Evolutionary conservation across 2,329 filamentous ascomycete species (phyloP), one percentile per base, ranked within the genome.

Genomic region (Venturia oleaginea): DNA sequence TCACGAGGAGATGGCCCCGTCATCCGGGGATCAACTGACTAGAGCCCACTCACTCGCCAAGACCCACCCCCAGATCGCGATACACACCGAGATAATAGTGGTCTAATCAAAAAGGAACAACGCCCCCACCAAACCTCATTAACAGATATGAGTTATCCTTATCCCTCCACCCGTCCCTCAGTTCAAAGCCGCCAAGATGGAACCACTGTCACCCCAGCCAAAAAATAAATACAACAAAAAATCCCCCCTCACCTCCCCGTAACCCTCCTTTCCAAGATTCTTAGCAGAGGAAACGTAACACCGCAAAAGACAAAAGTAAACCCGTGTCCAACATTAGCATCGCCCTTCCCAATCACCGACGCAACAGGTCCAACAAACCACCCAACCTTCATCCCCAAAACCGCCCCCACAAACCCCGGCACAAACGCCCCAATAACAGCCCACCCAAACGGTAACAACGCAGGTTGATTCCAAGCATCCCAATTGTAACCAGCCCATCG

Each of bases 261-360:
- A 62, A 67, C 68, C 51, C 65, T 69, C 67, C 69, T 74, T 67
- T 75, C 72, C 46, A 69, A 46, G 68, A 68, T 73, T 43, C 73
- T 67, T 8, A 74, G 70, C 4, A 71, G 34, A 10, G 71, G 70
- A 65, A 74, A 75, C 3, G 66, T 62, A 42, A 74, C 62, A 0
- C 65, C 71, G 57, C 70, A 73, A 63, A 74, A 74, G 6, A 67
- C 67, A 66, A 72, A 71, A 4, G 73, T 74, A 63, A 75, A 62
- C 62, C 75, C 73, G 67, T 75, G 73, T 4, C 73, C 73, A 11
- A 75, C 68, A 65, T 76, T 76, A 3, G 72, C 73, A 38, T 74
- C 74, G 8, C 68, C 68, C 24, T 63, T 66, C 5, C 72, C 72
- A 65, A 74, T 72, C 61, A 72, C 64, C 2, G 68, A 67, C 7